phyloP scores from a whole-genome alignment of 139 green algal genomes.

The Chlamydomonas sphaeroides region DNA sequence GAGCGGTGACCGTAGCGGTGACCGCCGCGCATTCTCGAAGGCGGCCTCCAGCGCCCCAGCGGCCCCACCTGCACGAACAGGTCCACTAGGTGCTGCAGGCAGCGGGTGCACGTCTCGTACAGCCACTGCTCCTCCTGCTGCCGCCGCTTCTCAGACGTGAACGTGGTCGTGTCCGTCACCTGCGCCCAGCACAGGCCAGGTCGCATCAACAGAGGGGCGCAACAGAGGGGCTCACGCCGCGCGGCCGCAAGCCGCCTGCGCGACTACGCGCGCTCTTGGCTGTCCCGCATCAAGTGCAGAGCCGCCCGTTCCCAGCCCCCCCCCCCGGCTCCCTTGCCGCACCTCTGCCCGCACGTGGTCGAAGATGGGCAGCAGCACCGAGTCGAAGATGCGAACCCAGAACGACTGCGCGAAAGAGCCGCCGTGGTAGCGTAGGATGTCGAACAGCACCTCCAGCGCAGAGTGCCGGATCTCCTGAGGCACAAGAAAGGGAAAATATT shows the following conservation, averaged over 20 bases:
- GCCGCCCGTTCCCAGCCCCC: background rate
- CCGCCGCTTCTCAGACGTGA: constrained; percentile 81
- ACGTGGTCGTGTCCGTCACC: constrained; percentile 90
- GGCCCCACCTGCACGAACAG: constrained; percentile 75
- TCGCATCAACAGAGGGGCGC: too few species aligned
- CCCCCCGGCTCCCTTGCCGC: background rate
- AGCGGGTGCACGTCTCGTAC: constrained; percentile 97
- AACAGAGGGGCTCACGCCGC: too few species aligned
- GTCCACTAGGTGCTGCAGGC: constrained; percentile 95
- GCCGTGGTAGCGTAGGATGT: constrained; percentile 96
- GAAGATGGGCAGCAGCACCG: constrained; percentile 97
- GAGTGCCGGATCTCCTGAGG: constrained; percentile 83
- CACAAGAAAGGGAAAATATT: too few species aligned
- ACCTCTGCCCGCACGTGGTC: constrained; percentile 93
- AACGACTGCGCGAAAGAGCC: constrained; percentile 89
- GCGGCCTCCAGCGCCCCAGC: too few species aligned
- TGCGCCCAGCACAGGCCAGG: too few species aligned
- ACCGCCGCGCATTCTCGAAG: too few species aligned
- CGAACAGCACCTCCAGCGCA: constrained; percentile 92
- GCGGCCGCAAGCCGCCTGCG: too few species aligned
- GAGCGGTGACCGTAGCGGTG: too few species aligned
- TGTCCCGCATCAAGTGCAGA: background rate
- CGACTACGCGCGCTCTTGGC: background rate
- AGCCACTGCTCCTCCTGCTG: constrained; percentile 93
- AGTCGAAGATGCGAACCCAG: constrained; percentile 95